These are phyloP conservation scores for Kurtzmaniella quercitrusa DNA, from an alignment of 1,139 yeast genomes.

Conservation along the genomic window DNA sequence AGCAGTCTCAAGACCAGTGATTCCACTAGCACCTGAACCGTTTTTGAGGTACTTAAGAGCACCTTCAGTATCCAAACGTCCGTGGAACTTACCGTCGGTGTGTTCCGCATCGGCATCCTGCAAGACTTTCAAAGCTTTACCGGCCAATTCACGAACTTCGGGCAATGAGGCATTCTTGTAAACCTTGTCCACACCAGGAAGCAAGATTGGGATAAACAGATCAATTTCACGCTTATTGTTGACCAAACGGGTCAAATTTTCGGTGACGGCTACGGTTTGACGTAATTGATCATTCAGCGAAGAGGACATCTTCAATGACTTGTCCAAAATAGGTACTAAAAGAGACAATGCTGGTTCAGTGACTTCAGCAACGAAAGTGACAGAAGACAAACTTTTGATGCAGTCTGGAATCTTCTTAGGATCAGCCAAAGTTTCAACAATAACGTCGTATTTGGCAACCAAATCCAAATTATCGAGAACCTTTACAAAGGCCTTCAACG, in stretches of 20 bases:
- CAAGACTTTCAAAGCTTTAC: constrained; percentile 76
- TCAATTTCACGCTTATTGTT: constrained; percentile 92
- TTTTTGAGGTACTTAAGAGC: constrained; percentile 23
- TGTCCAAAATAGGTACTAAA: constrained; percentile 87
- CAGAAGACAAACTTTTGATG: constrained; percentile 85
- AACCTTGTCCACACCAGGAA: constrained; percentile 89
- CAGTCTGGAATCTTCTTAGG: constrained; percentile 87
- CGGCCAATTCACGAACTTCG: constrained; percentile 92
- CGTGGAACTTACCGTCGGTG: constrained; percentile 69
- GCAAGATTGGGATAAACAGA: constrained; percentile 74
- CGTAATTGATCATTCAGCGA: constrained; percentile 94
- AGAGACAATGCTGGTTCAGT: constrained; percentile 92
- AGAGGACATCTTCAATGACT: constrained; percentile 83
- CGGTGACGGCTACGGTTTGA: constrained; percentile 94
- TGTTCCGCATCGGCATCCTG: constrained; percentile 74
- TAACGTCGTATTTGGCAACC: constrained; percentile 78
- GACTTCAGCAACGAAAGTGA: constrained; percentile 97
- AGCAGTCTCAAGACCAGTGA: constrained; percentile 12
- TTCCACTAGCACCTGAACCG: constrained; percentile 19
- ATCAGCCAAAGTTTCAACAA: constrained; percentile 84
- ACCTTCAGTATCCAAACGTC: constrained; percentile 48
- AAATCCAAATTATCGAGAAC: constrained; percentile 91
- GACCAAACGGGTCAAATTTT: constrained; percentile 91
- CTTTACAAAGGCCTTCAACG: constrained; percentile 68
- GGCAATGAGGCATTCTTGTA: constrained; percentile 90